Evolutionary conservation across 768 basidiomycete genomes (phyloP).

Genomic region (Amylocystis lapponica): DNA sequence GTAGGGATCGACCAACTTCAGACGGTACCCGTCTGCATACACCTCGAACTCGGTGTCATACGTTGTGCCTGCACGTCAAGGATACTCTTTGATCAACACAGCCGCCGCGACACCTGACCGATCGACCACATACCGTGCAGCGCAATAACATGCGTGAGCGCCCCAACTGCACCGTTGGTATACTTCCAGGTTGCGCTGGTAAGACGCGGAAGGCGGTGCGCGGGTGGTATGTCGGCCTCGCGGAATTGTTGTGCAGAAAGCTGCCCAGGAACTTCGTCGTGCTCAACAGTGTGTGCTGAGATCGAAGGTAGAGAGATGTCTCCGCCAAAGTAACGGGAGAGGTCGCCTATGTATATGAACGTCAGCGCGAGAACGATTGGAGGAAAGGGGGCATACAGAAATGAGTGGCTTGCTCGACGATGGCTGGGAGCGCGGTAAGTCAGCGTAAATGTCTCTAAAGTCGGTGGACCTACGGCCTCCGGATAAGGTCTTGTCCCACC

Average conservation of each 20-base stretch:
- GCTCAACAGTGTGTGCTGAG: conserved; percentile 37
- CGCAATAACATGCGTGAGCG: conserved; percentile 42
- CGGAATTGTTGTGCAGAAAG: conserved; percentile 40
- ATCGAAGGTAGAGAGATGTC: conserved; percentile 29
- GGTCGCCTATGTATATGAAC: conserved; percentile 21
- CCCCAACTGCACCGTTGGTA: conserved; percentile 38
- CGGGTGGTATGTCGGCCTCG: conserved; percentile 34
- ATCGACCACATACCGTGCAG: conserved; percentile 42
- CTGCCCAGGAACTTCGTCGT: conserved; percentile 36
- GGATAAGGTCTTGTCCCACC: conserved; percentile 21
- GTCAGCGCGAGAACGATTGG: neutral
- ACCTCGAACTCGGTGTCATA: conserved; percentile 44
- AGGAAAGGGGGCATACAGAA: conserved; percentile 20
- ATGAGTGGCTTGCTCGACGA: conserved; percentile 40
- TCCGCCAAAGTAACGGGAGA: conserved; percentile 45
- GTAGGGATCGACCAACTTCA: conserved; percentile 38
- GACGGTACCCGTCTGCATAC: conserved; percentile 40
- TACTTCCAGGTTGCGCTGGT: conserved; percentile 43
- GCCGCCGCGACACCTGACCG: neutral
- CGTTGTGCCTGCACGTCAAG: conserved; percentile 21
- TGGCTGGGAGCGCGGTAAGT: conserved; percentile 10
- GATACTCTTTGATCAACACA: no score
- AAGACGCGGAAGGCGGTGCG: conserved; percentile 42
- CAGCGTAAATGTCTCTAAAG: neutral
- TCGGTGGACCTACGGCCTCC: conserved; percentile 16